Evolutionary conservation across 2,329 filamentous ascomycete genomes (phyloP), one percentile per base, ranked within the genome.

Genomic region (Herpotrichia juniperi): DNA sequence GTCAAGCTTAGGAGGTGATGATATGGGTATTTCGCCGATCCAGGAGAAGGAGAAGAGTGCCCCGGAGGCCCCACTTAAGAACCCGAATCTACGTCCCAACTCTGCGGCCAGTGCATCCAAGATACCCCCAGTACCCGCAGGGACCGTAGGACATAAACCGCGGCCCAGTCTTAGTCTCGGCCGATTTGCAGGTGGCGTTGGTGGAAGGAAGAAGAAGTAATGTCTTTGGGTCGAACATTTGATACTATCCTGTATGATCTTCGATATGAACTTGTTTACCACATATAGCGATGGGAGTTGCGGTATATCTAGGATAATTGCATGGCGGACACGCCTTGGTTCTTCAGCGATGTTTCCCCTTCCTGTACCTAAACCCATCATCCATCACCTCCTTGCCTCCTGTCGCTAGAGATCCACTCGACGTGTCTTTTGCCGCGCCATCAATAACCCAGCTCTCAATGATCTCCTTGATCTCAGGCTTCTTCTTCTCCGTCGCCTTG

Each of bases 381-480:
- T 62, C 67, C 2, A 53, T 52, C 35, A 67, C 65, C 7, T 67
- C 65, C 30, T 69, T 65, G 22, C 51, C 40, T 17, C 37, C 40
- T n/a, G 57, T 54, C 26, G 56, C 48, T 26, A 53, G 17, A 21
- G 40, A 30, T 34, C 40, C 51, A 46, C 53, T 58, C 44, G 50
- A 54, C 14, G 32, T 61, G 11, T 32, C 22, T 10, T 6, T n/a
- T 22, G n/a, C 10, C 3, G 11, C 58, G n/a, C 58, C 58, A 9
- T 78, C 75, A 48, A 80, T 71, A 1, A 89, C 81, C 90, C 90
- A 93, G 2, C 86, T 91, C 56, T 88, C 81, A 16, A 90, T 75
- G 24, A 93, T 82, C 66, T 90, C 78, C 72, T 86, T 90, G 16
- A 83, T 79, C 73, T 92, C 90, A 31, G 81, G 81, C 35, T 81